Base-by-base conservation (phyloP, 1,139 yeast genomes). In the Yamadazyma blattariae region DNA sequence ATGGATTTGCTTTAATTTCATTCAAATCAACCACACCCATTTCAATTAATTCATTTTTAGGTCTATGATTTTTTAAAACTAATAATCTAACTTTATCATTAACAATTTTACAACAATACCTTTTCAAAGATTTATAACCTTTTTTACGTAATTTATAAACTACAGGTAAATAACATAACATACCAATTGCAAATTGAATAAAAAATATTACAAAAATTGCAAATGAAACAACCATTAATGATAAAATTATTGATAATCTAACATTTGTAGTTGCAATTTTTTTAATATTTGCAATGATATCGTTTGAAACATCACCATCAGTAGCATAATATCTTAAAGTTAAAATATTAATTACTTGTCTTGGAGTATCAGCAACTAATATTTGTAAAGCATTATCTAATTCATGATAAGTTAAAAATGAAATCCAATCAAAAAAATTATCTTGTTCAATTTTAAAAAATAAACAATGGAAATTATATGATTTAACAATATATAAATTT, bases 331-430 rank as follows among this genome's bases (percentile, higher is more conserved):
- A 66, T 51, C 82, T 69, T 25, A 84, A 59, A 0, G 96, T 86
- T 45, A 85, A 62, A 19, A 89, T 84, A 54, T 88, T 88, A 47
- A 88, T 75, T 3, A 83, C 82, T 59, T 88, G 96, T 57, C 96
- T 74, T n/a, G 96, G 96, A 5, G 90, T 74, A 48, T 88, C 96
- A 1, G 95, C 90, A 30, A 85, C 64, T 14, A 84, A 47, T 24
- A 85, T 67, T 39, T 77, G 77, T 12, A 80, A 54, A 53, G 92
- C 86, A 32, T 75, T 73, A 44, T 80, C 79, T 37, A 86, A 59
- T 39, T 86, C 82, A 50, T 77, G 77, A 56, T 79, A 86, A 4
- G 82, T 73, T 48, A 77, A 76, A 45, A 87, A 77, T 15, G 88
- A 77, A 33, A 82, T 59, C 70, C 81, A 79, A 50, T 86, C 95